Conservation (phyloP, 1,284 basidiomycete genomes). For the Mycena sp. region DNA sequence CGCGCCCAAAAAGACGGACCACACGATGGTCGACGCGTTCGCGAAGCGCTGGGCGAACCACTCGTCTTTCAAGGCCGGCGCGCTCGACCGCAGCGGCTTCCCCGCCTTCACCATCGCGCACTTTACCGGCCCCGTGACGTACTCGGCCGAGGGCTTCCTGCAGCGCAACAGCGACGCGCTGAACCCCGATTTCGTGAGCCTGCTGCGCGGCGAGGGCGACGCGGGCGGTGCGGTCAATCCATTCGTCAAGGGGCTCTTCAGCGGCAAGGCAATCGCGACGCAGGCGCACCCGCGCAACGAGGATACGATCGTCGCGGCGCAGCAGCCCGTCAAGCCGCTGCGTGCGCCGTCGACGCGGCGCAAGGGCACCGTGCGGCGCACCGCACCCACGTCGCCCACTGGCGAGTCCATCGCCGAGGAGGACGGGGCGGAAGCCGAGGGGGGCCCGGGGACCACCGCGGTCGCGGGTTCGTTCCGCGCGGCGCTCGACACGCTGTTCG, state of each 20-base stretch:
- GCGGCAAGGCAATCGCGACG: constrained; percentile 84
- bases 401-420: constrained; percentile 53
- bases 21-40: constrained; percentile 95
- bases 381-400: constrained; percentile 45
- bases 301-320: constrained; percentile 93
- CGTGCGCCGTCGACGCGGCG: constrained; percentile 89
- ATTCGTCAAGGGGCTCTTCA: constrained; percentile 93
- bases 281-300: constrained; percentile 92
- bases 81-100: constrained; percentile 80
- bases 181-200: constrained; percentile 92
- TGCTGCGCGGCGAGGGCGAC: constrained; percentile 77
- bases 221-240: constrained; percentile 86
- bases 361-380: constrained; percentile 74
- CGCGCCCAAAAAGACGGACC: constrained; percentile 90
- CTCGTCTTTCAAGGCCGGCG: constrained; percentile 83
- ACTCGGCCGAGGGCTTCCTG: constrained; percentile 90
- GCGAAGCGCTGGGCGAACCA: constrained; percentile 95
- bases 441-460: constrained; percentile 50
- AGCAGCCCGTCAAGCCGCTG: constrained; percentile 94
- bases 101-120: constrained; percentile 94
- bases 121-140: constrained; percentile 91
- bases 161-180: constrained; percentile 90
- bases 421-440: constrained; percentile 57
- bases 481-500: constrained; percentile 87
- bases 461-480: constrained; percentile 89